Base-by-base conservation (phyloP, 1,284 basidiomycete genomes). In the Phellopilus nigrolimitatus region DNA sequence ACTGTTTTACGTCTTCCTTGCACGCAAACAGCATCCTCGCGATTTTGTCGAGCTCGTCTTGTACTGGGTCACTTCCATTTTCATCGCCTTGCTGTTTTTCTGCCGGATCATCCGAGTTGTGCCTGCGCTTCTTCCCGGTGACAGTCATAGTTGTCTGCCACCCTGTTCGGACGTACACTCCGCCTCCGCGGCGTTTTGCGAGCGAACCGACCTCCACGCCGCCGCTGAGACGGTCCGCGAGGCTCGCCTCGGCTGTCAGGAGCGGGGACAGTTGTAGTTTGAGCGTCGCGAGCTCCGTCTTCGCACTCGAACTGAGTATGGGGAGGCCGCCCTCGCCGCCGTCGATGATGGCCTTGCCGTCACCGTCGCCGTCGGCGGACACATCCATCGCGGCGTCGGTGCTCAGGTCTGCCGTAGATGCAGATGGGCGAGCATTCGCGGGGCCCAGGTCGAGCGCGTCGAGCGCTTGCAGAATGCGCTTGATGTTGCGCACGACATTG, bases 401-500 rank as follows among this genome's bases (percentile, higher is more conserved):
- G 5, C 43, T 28, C 13, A 40, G 22, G 25, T 53, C 51, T 4
- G 49, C 54, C n/a, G 52, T 51, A 15, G 55, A 55, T 21, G 50
- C 57, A 37, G 55, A 58, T 27, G 47, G 52, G 44, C 24, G 34
- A 12, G 57, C 55, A 22, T 64, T 62, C 28, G 70, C 81, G 27
- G 56, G 57, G 25, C 64, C 66, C 63, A 86, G 84, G 53, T 80
- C 81, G 71, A 79, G 84, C 0, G 73, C 65, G 52, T 89, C 87
- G 39, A 89, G 71, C 24, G 78, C 81, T 41, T 78, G 71, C 42
- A 90, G 74, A 33, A 91, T 87, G 59, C 83, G 83, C 56, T 83
- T 82, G 59, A 91, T 71, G 25, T 86, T 85, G 56, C 80, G 83
- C 43, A 86, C 78, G 60, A 90, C 77, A 67, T 90, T 90, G 70